Base-by-base conservation (phyloP, 106 monocot genomes). In the Dendrobium catenatum region DNA sequence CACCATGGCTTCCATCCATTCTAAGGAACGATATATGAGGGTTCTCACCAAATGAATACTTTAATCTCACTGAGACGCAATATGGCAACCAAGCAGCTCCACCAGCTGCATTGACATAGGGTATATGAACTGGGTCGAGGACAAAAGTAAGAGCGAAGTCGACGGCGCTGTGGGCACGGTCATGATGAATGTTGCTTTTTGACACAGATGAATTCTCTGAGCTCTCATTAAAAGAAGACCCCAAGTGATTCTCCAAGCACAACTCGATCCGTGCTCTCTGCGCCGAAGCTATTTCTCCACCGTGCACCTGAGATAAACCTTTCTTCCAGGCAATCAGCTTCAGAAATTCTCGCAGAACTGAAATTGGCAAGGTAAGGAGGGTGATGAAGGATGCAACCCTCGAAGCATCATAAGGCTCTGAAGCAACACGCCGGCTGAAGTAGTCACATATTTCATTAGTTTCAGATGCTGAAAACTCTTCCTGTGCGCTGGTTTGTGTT, bases 321-420 rank as follows among this genome's bases (percentile, higher is more conserved):
- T 99, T 99, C 83, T 99, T 93, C 99, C 95, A 99, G 72, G 93
- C 80, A 76, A 95, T 91, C 40, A 99, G 86, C 74, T 99, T 99
- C 15, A 99, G 77, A 54, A 99, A 99, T 84, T 99, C 99, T 42
- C 95, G 82, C 33, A 99, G 88, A 27, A 89, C 88, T 58, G 91
- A 88, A 48, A 95, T 86, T 15, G 99, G 99, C 4, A 99, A 83
- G 42, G 99, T 95, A 72, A 99, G 89, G 77, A 99, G 91, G 24
- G 95, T 99, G 84, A 99, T 95, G 77, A 99, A 99, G 7, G 99
- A 99, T 82, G 99, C 95, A 79, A 99, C 95, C 56, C 99, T 87
- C 56, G 99, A 99, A 73, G 95, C 89, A 88, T 99, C 95, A 31
- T 95, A 99, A 4, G 99, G 99, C 81, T 99, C 95, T 29, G 99